Evolutionary conservation across 768 basidiomycete species (phyloP), one percentile per base, ranked within the genome.

Genomic region (Astraeus odoratus): DNA sequence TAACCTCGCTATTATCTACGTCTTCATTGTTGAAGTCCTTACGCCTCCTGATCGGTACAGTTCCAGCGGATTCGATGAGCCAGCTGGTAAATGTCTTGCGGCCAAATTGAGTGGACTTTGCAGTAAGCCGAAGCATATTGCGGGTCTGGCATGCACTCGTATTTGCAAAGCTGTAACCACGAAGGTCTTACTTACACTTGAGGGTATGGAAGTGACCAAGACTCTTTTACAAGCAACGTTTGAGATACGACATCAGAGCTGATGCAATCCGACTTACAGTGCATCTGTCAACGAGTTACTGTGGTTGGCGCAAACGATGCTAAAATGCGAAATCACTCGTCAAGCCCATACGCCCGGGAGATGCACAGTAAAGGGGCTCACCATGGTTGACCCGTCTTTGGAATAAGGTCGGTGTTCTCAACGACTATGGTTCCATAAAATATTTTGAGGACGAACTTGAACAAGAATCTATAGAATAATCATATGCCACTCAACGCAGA

Each of bases 341-440:
- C 33, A 46, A 38, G 16, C 15, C 8, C 18, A 24, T 18, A 46
- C 19, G 8, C n/a, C n/a, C n/a, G n/a, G n/a, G n/a, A n/a, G n/a
- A 34, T 19, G 34, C 41, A 23, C 3, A 20, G 25, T 25, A 12
- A 13, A 4, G 22, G 19, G 38, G 48, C 69, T 52, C 52, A 86
- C 89, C 85, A 88, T 53, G 91, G 86, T 43, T 70, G 66, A 3
- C 90, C 91, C 9, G 75, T 81, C 54, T 70, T 63, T 18, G 89
- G 87, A 41, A 94, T 78, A 41, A 78, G 65, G 37, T 88, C 68
- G 3, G 70, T 69, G 57, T 86, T 86, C 62, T 94, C 88, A 13
- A 94, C 75, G 20, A 93, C 86, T 45, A 94, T 90, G 8, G 83
- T 78, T 1, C 87, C 87, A 62, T 94, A 94, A 67, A 94, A 94